phyloP scores from a whole-genome alignment of 2,329 filamentous ascomycete genomes.

The Tothia fuscella region DNA sequence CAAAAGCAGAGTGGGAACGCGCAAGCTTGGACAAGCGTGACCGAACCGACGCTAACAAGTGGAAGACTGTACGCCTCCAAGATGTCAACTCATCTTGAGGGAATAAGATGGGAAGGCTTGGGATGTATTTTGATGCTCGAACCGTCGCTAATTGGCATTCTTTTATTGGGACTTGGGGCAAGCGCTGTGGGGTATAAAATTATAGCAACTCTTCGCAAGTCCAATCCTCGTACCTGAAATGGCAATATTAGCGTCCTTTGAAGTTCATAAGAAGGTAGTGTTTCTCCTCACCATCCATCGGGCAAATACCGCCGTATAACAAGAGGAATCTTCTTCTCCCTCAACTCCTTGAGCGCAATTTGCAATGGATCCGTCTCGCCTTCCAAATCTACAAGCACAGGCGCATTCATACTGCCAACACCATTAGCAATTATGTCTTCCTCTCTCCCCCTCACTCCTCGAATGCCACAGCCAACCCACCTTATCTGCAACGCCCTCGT shows the following conservation, averaged over 20 bases:
- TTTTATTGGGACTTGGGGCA: too few relatives aligned
- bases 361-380: slow-evolving; percentile 95
- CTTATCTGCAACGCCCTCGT: slow-evolving; percentile 93
- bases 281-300: slow-evolving; percentile 70
- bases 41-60: too few relatives aligned
- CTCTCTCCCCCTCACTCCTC: background rate
- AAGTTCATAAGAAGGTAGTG: background rate
- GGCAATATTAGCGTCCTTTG: slow-evolving; percentile 14
- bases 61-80: too few relatives aligned
- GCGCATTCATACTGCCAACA: slow-evolving; percentile 78
- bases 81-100: too few relatives aligned
- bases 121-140: too few relatives aligned
- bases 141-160: too few relatives aligned
- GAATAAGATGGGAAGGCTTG: too few relatives aligned
- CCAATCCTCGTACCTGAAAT: slow-evolving; percentile 87
- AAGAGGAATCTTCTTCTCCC: slow-evolving; percentile 96
- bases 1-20: too few relatives aligned
- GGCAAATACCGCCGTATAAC: slow-evolving; percentile 92
- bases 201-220: slow-evolving; percentile 83
- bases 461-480: slow-evolving; percentile 37
- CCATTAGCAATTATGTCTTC: background rate
- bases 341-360: slow-evolving; percentile 93
- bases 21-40: too few relatives aligned
- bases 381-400: slow-evolving; percentile 89
- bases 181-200: too few relatives aligned